Evolutionary conservation across 805 yeast genomes (phyloP), one percentile per base, ranked within the genome.

Genomic region (Candida lessepsii): DNA sequence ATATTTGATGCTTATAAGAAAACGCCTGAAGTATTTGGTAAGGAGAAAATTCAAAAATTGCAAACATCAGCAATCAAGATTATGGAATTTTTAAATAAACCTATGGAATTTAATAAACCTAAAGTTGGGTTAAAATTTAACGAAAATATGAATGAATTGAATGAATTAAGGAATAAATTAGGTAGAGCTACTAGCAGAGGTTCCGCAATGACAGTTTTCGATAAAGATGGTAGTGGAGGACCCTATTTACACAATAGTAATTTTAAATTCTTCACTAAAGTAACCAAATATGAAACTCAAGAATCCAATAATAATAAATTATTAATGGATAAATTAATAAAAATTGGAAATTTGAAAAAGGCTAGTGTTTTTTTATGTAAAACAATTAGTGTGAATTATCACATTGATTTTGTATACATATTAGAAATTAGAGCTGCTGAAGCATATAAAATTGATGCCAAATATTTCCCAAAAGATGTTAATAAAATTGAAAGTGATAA

Each of bases 181-280:
- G 86, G 85, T 0, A 66, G 85, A 56, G 83, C 85, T 5, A 80
- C 85, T 1, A 63, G 77, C 41, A 62, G 62, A 34, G 67, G 68
- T 0, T 30, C 49, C 5, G 46, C 54, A 37, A 57, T 54, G 62
- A 64, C 77, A 2, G 71, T 78, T 1, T 79, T 76, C 54, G 86
- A 80, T 48, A 73, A 71, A 44, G 85, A 80, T 58, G 84, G 84
- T 0, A 76, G 83, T 5, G 86, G 85, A 11, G 71, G 73, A 11
- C 74, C 81, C n/a, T 80, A 79, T 48, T 63, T 69, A 3, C 80
- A 68, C 40, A 74, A 74, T 47, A 63, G 65, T 34, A 70, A 63
- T 41, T 67, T 77, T 39, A 60, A 73, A 42, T 70, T 71, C 47
- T 25, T 47, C 17, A 37, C 39, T 16, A 42, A 44, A 29, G 46